phyloP scores from a whole-genome alignment of 495 filamentous ascomycete genomes.

The Beverwykella pulmonaria region DNA sequence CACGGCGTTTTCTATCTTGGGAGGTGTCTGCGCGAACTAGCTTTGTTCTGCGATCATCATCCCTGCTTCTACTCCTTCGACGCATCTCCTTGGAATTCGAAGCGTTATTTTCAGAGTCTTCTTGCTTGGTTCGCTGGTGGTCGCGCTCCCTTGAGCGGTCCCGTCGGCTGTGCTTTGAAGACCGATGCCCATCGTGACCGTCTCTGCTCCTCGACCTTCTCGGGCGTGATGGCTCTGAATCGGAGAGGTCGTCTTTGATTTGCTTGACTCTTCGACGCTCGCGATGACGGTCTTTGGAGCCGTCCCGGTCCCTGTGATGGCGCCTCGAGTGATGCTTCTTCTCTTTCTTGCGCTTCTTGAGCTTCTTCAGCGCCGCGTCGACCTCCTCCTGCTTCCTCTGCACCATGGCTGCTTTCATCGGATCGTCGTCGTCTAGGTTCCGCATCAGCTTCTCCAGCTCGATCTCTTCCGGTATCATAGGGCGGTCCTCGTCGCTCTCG shows the following conservation, averaged over 20 bases:
- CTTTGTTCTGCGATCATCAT: neutral
- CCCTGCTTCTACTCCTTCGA: neutral
- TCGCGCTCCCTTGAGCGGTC: neutral
- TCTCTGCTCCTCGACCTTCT: neutral
- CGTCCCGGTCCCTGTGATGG: slow-evolving; percentile 41
- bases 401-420: slow-evolving; percentile 90
- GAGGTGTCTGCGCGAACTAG: neutral
- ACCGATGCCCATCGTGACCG: neutral
- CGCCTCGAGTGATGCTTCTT: slow-evolving; percentile 56
- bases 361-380: slow-evolving; percentile 63
- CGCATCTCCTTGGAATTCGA: neutral
- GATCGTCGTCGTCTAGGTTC: slow-evolving; percentile 92
- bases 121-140: neutral
- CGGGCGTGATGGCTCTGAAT: neutral
- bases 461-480: slow-evolving; percentile 67
- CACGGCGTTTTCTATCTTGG: neutral
- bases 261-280: neutral
- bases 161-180: neutral
- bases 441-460: slow-evolving; percentile 75
- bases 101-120: neutral
- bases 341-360: slow-evolving; percentile 51
- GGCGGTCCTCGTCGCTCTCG: slow-evolving; percentile 47
- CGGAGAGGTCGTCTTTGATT: neutral
- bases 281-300: neutral
- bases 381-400: slow-evolving; percentile 89